These are phyloP conservation scores for Martiniozyma abietophila DNA, from an alignment of 805 yeast genomes.

Conservation along the genomic window DNA sequence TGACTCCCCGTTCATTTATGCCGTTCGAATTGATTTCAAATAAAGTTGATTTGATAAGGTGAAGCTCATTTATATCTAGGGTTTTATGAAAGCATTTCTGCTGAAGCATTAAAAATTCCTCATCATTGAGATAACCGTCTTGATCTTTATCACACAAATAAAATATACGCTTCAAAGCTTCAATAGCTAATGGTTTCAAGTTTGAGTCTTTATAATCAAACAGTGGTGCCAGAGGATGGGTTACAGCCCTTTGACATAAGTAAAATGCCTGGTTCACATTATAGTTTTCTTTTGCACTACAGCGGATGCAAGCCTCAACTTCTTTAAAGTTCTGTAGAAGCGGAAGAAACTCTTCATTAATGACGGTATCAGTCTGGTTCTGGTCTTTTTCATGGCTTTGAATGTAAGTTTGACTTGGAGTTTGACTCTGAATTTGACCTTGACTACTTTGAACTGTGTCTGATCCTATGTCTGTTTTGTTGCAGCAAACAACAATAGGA, in stretches of 20 bases:
- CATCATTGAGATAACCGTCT: conserved; percentile 68
- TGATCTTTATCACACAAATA: conserved; percentile 84
- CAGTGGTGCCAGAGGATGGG: conserved; percentile 86
- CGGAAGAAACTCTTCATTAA: conserved; percentile 78
- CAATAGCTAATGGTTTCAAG: conserved; percentile 65
- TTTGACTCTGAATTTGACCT: no score
- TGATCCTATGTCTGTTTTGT: conserved; percentile 32
- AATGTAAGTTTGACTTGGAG: no score
- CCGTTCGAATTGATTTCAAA: conserved; percentile 21
- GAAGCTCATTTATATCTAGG: conserved; percentile 37
- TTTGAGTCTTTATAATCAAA: conserved; percentile 86
- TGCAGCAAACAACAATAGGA: conserved; percentile 87
- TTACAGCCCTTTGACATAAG: conserved; percentile 85
- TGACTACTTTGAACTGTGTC: no score
- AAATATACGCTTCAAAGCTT: conserved; percentile 75
- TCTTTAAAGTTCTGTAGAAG: conserved; percentile 86
- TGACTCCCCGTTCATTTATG: conserved; percentile 43
- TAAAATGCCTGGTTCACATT: conserved; percentile 91
- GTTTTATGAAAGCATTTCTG: conserved; percentile 60
- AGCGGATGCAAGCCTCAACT: conserved; percentile 82
- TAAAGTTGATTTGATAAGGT: conserved; percentile 32
- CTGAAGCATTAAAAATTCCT: conserved; percentile 65
- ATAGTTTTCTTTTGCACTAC: conserved; percentile 75
- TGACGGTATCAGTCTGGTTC: conserved; percentile 36
- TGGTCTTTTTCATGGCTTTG: no score